These are phyloP conservation scores for Exophiala oligosperma DNA, from an alignment of 2,329 filamentous ascomycete species.

Conservation along the genomic window DNA sequence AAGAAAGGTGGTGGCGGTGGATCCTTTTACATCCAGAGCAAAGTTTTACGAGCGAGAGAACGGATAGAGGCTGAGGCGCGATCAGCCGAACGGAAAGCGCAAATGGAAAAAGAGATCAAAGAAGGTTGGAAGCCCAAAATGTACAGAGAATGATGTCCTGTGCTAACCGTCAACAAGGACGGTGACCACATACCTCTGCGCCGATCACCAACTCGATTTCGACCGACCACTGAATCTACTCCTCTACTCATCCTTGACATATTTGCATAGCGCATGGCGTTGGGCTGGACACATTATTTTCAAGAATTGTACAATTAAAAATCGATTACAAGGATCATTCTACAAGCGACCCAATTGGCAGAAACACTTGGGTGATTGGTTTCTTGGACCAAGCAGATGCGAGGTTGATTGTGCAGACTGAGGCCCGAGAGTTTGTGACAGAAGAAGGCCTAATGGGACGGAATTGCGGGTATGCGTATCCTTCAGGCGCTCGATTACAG, in stretches of 20 bases:
- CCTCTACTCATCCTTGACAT: slow-evolving; percentile 9
- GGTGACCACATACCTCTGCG: slow-evolving; percentile 22
- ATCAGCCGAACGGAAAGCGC: slow-evolving; percentile 68
- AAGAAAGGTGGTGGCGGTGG: slow-evolving; percentile 71
- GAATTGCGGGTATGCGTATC: too few species aligned
- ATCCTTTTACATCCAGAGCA: slow-evolving; percentile 98
- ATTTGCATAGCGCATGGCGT: slow-evolving; percentile 29
- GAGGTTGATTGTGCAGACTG: too few species aligned
- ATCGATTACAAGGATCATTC: neutral
- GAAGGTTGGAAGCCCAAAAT: slow-evolving; percentile 94
- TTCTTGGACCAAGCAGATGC: neutral
- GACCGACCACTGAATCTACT: slow-evolving; percentile 1
- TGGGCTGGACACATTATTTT: slow-evolving; percentile 1
- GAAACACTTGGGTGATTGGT: slow-evolving; percentile 1
- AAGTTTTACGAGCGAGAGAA: slow-evolving; percentile 87
- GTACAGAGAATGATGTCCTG: slow-evolving; percentile 73
- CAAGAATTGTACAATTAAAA: slow-evolving; percentile 20
- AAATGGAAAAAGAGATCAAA: slow-evolving; percentile 73
- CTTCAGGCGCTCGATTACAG: too few species aligned
- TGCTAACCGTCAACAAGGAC: slow-evolving; percentile 29
- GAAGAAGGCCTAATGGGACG: too few species aligned
- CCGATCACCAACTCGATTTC: neutral
- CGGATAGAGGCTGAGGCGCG: slow-evolving; percentile 84
- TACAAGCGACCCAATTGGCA: neutral
- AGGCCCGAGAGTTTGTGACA: too few species aligned